Evolutionary conservation across 2,329 filamentous ascomycete species (phyloP).

Genomic region (Colletotrichum tropicicola): DNA sequence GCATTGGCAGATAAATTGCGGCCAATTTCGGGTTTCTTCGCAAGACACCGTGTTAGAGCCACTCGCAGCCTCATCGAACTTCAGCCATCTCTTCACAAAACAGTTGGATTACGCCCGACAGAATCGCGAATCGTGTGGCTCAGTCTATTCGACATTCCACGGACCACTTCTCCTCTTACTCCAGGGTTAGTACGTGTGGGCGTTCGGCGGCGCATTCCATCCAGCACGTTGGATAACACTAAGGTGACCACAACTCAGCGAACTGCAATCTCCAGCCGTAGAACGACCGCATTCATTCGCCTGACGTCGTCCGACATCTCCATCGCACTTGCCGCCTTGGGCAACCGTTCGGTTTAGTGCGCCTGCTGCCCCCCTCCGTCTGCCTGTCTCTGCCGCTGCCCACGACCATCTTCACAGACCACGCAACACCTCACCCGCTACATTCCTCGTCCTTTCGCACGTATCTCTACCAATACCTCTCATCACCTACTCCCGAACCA

Average conservation of each 20-base stretch:
- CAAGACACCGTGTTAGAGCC: not conserved
- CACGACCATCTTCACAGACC: not conserved
- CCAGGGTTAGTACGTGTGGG: not conserved
- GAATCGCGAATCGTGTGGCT: constrained; percentile 12
- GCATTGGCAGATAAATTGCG: too few relatives aligned
- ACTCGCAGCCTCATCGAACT: not conserved
- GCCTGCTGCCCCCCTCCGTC: not conserved
- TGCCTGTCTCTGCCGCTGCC: not conserved
- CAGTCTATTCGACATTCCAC: not conserved
- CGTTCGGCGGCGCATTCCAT: not conserved
- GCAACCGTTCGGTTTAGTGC: not conserved
- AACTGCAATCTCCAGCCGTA: too few relatives aligned
- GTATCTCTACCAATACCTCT: not conserved
- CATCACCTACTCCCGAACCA: not conserved
- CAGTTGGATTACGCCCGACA: not conserved
- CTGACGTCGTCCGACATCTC: constrained; percentile 21
- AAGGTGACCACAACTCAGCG: too few relatives aligned
- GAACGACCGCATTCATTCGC: not conserved
- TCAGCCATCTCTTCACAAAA: not conserved
- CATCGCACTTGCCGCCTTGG: not conserved
- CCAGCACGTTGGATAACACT: constrained; percentile 2
- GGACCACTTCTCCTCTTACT: not conserved
- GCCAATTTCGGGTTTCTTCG: too few relatives aligned
- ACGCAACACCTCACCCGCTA: not conserved
- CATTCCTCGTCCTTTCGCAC: not conserved